These are phyloP conservation scores for Penicillium crustosum DNA, from an alignment of 2,329 filamentous ascomycete species.

Conservation along the genomic window DNA sequence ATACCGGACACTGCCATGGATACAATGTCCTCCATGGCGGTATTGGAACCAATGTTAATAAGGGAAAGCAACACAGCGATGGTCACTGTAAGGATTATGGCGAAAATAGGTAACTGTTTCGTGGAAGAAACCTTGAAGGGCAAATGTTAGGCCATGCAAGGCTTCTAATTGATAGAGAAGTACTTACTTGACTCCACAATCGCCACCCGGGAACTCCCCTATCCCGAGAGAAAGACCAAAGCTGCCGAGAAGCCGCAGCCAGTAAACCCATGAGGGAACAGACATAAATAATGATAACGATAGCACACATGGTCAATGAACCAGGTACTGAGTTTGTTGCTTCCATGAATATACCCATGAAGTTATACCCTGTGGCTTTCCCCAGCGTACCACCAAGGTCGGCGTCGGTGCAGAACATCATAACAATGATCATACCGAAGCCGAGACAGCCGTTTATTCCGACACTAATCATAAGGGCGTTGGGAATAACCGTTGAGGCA, in stretches of 20 bases:
- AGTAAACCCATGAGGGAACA: constrained; percentile 35
- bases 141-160: not conserved
- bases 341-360: constrained; percentile 35
- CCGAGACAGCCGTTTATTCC: constrained; percentile 38
- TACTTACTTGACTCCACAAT: constrained; percentile 27
- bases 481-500: constrained; percentile 37
- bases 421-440: constrained; percentile 38
- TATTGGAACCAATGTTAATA: constrained; percentile 53
- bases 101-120: constrained; percentile 27
- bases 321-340: constrained; percentile 28
- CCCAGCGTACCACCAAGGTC: constrained; percentile 29
- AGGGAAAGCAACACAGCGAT: constrained; percentile 43
- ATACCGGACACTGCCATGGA: constrained; percentile 49
- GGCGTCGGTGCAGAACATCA: constrained; percentile 38
- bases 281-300: constrained; percentile 30
- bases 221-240: constrained; percentile 42
- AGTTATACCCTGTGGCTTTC: constrained; percentile 30
- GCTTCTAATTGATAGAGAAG: not conserved
- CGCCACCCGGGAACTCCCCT: constrained; percentile 35
- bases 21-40: constrained; percentile 52
- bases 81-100: constrained; percentile 28
- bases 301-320: constrained; percentile 24
- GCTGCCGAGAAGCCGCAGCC: constrained; percentile 35
- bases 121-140: not conserved
- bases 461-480: constrained; percentile 37